phyloP scores from a whole-genome alignment of 331 rosid genomes.

The Pyrus hybrid region DNA sequence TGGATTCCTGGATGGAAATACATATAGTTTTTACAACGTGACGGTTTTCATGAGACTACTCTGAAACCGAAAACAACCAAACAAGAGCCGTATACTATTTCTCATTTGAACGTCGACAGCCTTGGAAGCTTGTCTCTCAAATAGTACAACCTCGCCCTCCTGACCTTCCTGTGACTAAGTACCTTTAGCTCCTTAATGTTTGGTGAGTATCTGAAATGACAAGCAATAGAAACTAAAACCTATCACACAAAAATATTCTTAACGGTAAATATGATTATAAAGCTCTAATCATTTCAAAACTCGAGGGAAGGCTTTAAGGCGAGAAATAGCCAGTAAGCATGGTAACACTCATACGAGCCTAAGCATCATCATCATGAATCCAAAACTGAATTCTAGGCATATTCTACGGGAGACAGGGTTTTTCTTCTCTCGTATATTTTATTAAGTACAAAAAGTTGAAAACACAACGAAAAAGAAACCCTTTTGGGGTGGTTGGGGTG shows the following conservation, averaged over 20 bases:
- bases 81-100: not conserved
- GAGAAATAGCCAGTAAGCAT: not conserved
- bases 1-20: slow-evolving; percentile 8
- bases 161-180: slow-evolving; percentile 72
- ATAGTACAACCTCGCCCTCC: slow-evolving; percentile 86
- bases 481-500: not conserved
- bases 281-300: not conserved
- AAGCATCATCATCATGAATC: too few relatives aligned
- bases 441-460: not conserved
- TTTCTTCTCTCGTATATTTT: not conserved
- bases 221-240: not conserved
- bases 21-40: slow-evolving; percentile 14
- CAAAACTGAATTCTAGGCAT: not conserved
- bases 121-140: slow-evolving; percentile 94
- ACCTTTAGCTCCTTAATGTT: slow-evolving; percentile 83
- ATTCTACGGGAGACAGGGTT: not conserved
- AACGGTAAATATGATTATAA: not conserved
- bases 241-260: not conserved
- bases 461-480: not conserved
- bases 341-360: too few relatives aligned
- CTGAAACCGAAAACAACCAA: slow-evolving; percentile 12
- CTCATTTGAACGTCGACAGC: slow-evolving; percentile 85
- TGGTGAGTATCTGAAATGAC: slow-evolving; percentile 72
- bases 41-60: slow-evolving; percentile 13
- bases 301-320: not conserved